Evolutionary conservation across 805 yeast genomes (phyloP).

Genomic region (Pichia phayaonensis): DNA sequence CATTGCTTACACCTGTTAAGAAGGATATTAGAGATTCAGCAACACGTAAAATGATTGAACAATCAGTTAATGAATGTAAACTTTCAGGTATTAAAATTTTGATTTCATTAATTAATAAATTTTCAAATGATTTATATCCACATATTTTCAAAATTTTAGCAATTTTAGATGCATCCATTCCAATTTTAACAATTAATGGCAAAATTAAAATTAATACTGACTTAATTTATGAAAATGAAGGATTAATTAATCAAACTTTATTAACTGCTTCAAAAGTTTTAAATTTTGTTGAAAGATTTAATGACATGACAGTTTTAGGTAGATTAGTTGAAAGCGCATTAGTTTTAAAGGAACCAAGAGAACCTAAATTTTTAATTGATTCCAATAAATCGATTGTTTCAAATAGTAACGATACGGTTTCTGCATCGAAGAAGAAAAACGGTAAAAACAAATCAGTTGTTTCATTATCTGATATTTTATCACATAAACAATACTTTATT

Average conservation of each 20-base stretch:
- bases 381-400: not conserved
- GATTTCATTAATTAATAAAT: conserved; percentile 28
- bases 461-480: conserved; percentile 60
- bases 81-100: conserved; percentile 37
- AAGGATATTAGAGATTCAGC: conserved; percentile 51
- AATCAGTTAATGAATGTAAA: conserved; percentile 40
- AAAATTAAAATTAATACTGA: conserved; percentile 34
- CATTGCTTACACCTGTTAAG: conserved; percentile 46
- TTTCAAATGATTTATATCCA: conserved; percentile 34
- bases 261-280: conserved; percentile 22
- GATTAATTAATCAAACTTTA: conserved; percentile 26
- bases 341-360: conserved; percentile 34
- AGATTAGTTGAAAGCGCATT: conserved; percentile 55
- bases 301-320: conserved; percentile 45
- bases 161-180: conserved; percentile 50
- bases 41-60: conserved; percentile 36
- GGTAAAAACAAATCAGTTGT: conserved; percentile 34
- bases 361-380: conserved; percentile 11
- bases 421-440: conserved; percentile 5
- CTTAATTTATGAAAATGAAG: conserved; percentile 23
- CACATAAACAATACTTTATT: conserved; percentile 53
- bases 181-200: conserved; percentile 36
- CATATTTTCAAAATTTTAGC: conserved; percentile 44
- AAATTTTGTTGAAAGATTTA: conserved; percentile 20
- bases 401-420: not conserved